These are phyloP conservation scores for Pontederia crassipes DNA, from an alignment of 176 grass and related monocot genomes.

Conservation along the genomic window DNA sequence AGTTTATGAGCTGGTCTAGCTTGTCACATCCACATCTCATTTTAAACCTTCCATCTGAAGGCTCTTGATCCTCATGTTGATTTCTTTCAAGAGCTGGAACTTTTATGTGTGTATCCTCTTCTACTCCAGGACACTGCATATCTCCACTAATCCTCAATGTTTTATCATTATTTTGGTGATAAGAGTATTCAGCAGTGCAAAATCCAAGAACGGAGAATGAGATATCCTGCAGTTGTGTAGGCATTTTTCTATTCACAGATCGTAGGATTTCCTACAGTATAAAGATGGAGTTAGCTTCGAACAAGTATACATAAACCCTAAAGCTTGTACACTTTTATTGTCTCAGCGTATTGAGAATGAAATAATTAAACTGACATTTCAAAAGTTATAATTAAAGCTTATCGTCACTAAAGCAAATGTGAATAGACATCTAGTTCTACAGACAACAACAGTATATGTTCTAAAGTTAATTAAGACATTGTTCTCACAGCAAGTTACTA, in stretches of 20 bases:
- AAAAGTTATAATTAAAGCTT: too few relatives aligned
- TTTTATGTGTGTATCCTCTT: conserved; percentile 16
- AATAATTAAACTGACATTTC: too few relatives aligned
- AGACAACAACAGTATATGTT: too few relatives aligned
- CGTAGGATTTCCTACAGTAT: conserved; percentile 39
- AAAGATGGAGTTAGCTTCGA: not conserved
- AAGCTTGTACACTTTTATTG: conserved; percentile 1
- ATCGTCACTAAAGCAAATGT: too few relatives aligned
- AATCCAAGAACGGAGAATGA: conserved; percentile 58
- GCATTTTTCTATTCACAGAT: conserved; percentile 58
- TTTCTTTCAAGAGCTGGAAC: conserved; percentile 13
- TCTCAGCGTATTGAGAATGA: not conserved
- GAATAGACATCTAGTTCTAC: too few relatives aligned
- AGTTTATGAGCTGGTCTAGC: conserved; percentile 44
- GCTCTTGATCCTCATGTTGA: conserved; percentile 15
- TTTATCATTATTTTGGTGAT: conserved; percentile 22
- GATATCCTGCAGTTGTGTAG: conserved; percentile 36
- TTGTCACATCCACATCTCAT: conserved; percentile 31
- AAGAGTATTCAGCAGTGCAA: conserved; percentile 22
- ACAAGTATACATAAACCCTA: conserved; percentile 6
- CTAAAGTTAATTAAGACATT: too few relatives aligned
- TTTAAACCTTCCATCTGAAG: conserved; percentile 8
- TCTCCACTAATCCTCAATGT: conserved; percentile 13
- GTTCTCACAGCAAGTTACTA: too few relatives aligned
- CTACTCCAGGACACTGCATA: conserved; percentile 3